These are phyloP conservation scores for Starmera quercuum DNA, from an alignment of 805 yeast genomes.

Conservation along the genomic window DNA sequence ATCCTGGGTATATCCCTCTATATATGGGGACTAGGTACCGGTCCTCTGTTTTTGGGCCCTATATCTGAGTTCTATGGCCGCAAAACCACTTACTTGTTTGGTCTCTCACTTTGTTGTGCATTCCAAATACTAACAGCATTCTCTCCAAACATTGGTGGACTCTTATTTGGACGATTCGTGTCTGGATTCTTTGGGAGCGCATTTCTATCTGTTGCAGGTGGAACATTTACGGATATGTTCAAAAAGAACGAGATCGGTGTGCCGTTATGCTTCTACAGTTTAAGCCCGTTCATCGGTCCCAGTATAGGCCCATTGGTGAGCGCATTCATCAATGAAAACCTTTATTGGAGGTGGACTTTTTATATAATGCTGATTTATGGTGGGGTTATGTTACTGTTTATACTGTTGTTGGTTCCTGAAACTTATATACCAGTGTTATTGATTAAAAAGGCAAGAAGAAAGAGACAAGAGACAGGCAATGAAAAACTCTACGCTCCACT, in stretches of 20 bases:
- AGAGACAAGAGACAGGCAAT: constrained; percentile 49
- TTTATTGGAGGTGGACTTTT: constrained; percentile 66
- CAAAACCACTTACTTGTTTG: constrained; percentile 47
- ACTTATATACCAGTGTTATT: constrained; percentile 52
- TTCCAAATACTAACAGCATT: constrained; percentile 51
- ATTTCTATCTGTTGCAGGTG: constrained; percentile 71
- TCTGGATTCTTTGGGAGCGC: constrained; percentile 73
- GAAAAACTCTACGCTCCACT: constrained; percentile 33
- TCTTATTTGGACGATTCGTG: constrained; percentile 56
- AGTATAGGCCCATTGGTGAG: constrained; percentile 60
- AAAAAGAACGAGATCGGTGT: constrained; percentile 50
- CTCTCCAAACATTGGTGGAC: constrained; percentile 52
- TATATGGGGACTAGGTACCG: constrained; percentile 63
- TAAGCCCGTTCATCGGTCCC: constrained; percentile 66
- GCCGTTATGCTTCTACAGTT: constrained; percentile 61
- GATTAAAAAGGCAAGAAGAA: constrained; percentile 40
- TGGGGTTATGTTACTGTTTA: constrained; percentile 43
- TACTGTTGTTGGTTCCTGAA: constrained; percentile 47
- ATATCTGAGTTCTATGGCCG: constrained; percentile 63
- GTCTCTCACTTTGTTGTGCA: constrained; percentile 50
- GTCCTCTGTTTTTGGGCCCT: constrained; percentile 62
- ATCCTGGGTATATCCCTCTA: constrained; percentile 55
- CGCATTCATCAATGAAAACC: constrained; percentile 41
- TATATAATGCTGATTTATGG: constrained; percentile 55
- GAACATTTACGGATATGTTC: constrained; percentile 67